Conservation (phyloP, 371 early-diverging fungal species). For the Mucor racemosus region DNA sequence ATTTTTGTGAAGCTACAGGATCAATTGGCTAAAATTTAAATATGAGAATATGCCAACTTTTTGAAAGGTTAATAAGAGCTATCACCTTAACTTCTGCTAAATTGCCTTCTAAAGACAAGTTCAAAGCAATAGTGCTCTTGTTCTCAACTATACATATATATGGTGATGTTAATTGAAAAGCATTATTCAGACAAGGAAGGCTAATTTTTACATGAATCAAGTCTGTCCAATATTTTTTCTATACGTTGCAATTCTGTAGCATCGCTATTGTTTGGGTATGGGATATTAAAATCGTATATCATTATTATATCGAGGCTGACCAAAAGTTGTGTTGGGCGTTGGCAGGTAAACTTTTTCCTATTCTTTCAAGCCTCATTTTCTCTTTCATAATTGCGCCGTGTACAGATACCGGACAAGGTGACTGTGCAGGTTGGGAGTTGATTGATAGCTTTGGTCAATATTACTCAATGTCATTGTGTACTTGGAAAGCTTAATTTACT, state of each 20-base stretch:
- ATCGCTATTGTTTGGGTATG: constrained; percentile 40
- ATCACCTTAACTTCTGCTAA: constrained; percentile 58
- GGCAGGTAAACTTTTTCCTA: constrained; percentile 1
- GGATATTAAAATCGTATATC: constrained; percentile 71
- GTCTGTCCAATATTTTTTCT: constrained; percentile 43
- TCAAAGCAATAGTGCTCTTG: constrained; percentile 76
- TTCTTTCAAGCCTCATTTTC: neutral
- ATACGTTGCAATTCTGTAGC: constrained; percentile 40
- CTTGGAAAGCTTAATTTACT: too few relatives aligned
- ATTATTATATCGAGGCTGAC: constrained; percentile 28
- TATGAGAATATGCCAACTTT: neutral
- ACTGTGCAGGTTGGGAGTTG: neutral
- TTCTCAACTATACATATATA: constrained; percentile 44
- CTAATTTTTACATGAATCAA: constrained; percentile 45
- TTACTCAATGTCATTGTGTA: too few relatives aligned
- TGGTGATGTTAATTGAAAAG: neutral
- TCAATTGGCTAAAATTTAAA: constrained; percentile 37
- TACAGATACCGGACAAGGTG: neutral
- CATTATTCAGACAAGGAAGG: neutral
- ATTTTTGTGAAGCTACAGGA: constrained; percentile 46
- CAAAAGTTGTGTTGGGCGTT: neutral
- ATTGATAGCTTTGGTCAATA: too few relatives aligned
- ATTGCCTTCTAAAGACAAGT: constrained; percentile 62
- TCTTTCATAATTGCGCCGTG: too few relatives aligned
- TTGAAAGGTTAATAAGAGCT: neutral